Base-by-base conservation (phyloP, 1,284 basidiomycete species). In the Mixia osmundae region DNA sequence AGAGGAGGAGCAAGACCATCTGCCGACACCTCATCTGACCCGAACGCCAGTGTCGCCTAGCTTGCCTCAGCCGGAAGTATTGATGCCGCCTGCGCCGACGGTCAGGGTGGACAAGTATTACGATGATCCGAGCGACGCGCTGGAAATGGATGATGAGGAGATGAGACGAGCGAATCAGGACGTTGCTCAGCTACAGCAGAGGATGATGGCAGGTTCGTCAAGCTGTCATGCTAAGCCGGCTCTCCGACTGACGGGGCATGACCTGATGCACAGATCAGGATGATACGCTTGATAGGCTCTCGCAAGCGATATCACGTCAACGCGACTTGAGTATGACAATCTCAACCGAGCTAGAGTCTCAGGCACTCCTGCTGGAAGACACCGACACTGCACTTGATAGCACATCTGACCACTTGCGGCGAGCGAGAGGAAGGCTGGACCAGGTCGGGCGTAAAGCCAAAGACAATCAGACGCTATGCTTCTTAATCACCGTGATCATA, bases 301-400 rank as follows among this genome's bases (percentile, higher is more conserved):
- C 47, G 2, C 43, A 44, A 1, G 49, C 49, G 15, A 50, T 50
- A 27, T 39, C 46, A 12, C 40, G 49, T 1, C 49, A 50, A 36
- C 43, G 49, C 27, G 41, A 45, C 9, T 41, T 50, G n/a, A 48
- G 46, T 0, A 33, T 49, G 3, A 44, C 44, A 28, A 48, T 50
- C 23, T 46, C 49, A 9, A 45, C 47, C n/a, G 49, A 50, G 29
- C 44, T 50, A 19, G 49, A 50, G 23, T 28, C 47, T 3, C 49
- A 50, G 8, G 43, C 43, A 4, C 35, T 31, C 10, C 40, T 50
- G 6, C 29, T 50, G 11, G 49, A 50, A 30, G 49, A 50, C 24
- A 50, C 49, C 4, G 49, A 50, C 36, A 35, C 36, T 10, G 49
- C 47, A 3, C 26, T 50, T 10, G 46, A 50, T 26, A 39, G 47